phyloP scores from a whole-genome alignment of 345 rosid genomes.

The Barbarea vulgaris region DNA sequence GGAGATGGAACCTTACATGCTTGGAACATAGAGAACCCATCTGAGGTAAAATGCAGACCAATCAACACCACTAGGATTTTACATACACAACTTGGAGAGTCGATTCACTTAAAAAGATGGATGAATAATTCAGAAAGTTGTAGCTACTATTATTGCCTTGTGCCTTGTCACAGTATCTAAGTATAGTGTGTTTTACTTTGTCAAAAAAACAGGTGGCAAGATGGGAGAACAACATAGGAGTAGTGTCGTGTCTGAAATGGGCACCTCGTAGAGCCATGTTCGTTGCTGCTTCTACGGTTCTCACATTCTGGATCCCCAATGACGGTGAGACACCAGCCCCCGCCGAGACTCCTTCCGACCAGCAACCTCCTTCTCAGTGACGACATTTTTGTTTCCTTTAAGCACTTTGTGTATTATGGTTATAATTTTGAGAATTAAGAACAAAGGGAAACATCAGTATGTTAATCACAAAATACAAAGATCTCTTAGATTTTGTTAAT shows the following conservation, averaged over 20 bases:
- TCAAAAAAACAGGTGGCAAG: constrained; percentile 58
- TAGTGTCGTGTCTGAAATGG: constrained; percentile 87
- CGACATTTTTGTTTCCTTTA: background rate
- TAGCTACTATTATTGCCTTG: background rate
- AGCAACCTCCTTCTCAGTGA: constrained; percentile 31
- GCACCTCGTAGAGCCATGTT: constrained; percentile 94
- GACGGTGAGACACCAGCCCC: constrained; percentile 42
- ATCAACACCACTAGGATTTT: constrained; percentile 6
- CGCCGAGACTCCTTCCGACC: constrained; percentile 26
- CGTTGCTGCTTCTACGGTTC: constrained; percentile 81
- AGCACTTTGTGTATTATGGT: constrained; percentile 10
- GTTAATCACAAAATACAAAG: background rate
- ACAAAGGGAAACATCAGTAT: background rate
- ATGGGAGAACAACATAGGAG: constrained; percentile 85
- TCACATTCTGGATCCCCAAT: constrained; percentile 90
- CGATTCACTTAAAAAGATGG: constrained; percentile 4
- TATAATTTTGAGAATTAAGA: background rate
- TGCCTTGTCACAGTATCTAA: constrained; percentile 19
- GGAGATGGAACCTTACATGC: constrained; percentile 94
- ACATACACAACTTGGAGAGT: background rate
- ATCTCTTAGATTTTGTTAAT: background rate
- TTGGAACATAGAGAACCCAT: constrained; percentile 73
- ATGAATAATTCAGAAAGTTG: background rate
- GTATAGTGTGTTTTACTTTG: background rate
- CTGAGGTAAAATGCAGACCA: constrained; percentile 59